Evolutionary conservation across 352 stramenopile species (phyloP).

Genomic region (Globisporangium uncinulatum): DNA sequence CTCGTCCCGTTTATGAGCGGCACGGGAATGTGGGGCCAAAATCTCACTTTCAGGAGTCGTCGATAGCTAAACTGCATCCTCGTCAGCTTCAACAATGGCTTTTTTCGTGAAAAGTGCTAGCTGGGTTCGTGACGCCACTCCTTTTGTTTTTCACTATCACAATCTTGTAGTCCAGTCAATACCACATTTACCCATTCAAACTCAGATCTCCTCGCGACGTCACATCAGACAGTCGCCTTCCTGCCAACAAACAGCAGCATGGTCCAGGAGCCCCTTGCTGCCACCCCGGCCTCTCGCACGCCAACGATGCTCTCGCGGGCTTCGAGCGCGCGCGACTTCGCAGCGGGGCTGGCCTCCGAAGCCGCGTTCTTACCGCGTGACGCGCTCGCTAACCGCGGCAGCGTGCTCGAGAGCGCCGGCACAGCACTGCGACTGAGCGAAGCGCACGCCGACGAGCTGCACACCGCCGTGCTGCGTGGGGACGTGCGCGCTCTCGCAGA

Average conservation of each 20-base stretch:
- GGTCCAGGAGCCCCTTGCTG: too few species aligned
- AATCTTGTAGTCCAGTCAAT: background rate
- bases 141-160: background rate
- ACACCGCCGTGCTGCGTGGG: slow-evolving; percentile 9
- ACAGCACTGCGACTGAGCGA: slow-evolving; percentile 8
- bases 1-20: too few species aligned
- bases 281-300: background rate
- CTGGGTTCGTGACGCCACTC: background rate
- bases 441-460: slow-evolving; percentile 5
- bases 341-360: slow-evolving; percentile 6
- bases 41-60: too few species aligned
- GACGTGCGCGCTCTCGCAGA: slow-evolving; percentile 2
- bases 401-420: slow-evolving; percentile 1
- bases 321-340: slow-evolving; percentile 16
- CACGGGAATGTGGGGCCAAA: too few species aligned
- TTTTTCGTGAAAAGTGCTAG: too few species aligned
- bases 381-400: slow-evolving; percentile 7
- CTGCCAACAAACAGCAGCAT: background rate
- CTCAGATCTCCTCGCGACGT: background rate
- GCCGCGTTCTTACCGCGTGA: slow-evolving; percentile 11
- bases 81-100: too few species aligned
- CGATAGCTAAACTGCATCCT: too few species aligned
- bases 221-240: background rate
- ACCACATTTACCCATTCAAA: background rate
- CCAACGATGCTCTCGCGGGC: slow-evolving; percentile 10